phyloP scores from a whole-genome alignment of 192 early-diverging fungal genomes.

The Rhizoclosmatium globosum region DNA sequence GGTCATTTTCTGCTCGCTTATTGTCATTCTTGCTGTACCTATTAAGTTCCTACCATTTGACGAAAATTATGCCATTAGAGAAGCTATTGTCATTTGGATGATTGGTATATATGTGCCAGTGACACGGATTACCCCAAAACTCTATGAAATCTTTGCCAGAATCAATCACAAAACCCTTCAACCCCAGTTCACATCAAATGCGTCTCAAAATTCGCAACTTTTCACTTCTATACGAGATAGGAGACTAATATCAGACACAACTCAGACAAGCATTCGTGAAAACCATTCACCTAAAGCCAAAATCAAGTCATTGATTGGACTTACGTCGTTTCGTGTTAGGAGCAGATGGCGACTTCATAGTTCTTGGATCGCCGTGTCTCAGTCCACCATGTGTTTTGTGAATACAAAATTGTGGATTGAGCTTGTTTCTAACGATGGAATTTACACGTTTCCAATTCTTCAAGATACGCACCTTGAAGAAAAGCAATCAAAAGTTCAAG shows the following conservation, averaged over 20 bases:
- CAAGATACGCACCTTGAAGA: too few species aligned
- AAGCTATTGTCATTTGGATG: neutral
- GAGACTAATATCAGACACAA: neutral
- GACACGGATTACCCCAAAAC: neutral
- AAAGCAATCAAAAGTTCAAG: too few species aligned
- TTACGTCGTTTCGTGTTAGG: neutral
- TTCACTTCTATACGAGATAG: neutral
- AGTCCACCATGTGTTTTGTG: neutral
- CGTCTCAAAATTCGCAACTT: too few species aligned
- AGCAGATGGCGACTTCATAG: neutral
- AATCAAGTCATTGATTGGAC: neutral
- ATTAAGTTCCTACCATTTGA: neutral
- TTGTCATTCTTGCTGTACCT: neutral
- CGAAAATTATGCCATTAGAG: neutral
- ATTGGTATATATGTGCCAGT: neutral
- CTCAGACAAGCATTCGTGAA: neutral
- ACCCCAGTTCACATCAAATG: too few species aligned
- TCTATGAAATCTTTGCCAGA: neutral
- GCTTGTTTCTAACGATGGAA: neutral
- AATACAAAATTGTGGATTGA: neutral
- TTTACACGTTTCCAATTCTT: neutral
- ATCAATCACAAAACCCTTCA: too few species aligned
- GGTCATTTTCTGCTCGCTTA: neutral
- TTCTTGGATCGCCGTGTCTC: neutral
- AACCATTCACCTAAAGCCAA: neutral